A percentile compares a stretch with the other conserved stretches of the same genome.
phyloP scores from a whole-genome alignment of 345 rosid species.

The Psidium guajava region DNA sequence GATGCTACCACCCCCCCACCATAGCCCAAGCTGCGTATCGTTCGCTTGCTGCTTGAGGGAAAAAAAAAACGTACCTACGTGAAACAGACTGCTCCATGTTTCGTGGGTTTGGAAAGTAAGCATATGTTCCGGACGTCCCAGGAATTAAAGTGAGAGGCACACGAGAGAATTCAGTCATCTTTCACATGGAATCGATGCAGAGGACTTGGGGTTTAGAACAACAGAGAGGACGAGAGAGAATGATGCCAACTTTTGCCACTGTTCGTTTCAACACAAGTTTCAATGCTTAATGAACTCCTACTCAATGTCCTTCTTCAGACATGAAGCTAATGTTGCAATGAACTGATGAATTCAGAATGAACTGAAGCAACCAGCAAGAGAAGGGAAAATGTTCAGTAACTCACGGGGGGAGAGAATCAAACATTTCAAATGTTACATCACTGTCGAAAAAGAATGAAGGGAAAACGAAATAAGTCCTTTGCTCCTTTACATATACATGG shows the following conservation, averaged over 20 bases:
- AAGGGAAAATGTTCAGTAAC: not conserved
- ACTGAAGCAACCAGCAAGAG: not conserved
- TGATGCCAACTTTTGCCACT: not conserved
- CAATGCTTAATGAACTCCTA: not conserved
- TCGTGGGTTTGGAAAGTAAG: not conserved
- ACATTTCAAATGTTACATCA: not conserved
- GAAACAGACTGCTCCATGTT: not conserved
- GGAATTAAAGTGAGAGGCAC: not conserved
- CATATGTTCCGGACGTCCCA: not conserved
- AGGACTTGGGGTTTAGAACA: not conserved
- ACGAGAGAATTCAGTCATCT: not conserved
- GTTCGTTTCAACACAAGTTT: not conserved
- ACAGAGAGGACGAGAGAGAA: not conserved
- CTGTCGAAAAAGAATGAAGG: not conserved
- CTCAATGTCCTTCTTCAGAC: not conserved
- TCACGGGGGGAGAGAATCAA: not conserved
- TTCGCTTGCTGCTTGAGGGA: not conserved
- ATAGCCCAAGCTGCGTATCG: not conserved
- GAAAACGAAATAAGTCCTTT: not conserved
- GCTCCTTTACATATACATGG: not conserved
- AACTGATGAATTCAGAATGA: not conserved
- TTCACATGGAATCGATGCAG: not conserved
- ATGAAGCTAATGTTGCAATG: not conserved
- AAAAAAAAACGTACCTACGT: not conserved
- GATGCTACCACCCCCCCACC: not conserved